phyloP scores from a whole-genome alignment of 2,329 filamentous ascomycete species.

The Xylariaceae sp. region DNA sequence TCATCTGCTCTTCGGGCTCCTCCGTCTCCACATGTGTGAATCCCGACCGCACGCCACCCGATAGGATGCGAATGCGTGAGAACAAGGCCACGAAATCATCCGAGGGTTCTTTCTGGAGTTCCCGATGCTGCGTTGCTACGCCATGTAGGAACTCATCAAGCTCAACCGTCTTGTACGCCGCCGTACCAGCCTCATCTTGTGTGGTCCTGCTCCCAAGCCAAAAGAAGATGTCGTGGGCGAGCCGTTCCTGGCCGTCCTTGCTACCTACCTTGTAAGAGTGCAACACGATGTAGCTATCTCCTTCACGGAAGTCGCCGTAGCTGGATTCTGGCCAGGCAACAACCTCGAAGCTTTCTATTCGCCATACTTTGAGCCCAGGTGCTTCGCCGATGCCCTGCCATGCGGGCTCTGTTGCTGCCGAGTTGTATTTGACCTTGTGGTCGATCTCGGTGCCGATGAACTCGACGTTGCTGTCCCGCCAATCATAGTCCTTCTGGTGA shows the following conservation, averaged over 20 bases:
- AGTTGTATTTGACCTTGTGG: slow-evolving; percentile 66
- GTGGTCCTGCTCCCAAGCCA: slow-evolving; percentile 65
- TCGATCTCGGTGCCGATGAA: slow-evolving; percentile 63
- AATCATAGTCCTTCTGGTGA: slow-evolving; percentile 62
- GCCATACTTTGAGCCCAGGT: slow-evolving; percentile 61
- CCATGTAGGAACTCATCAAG: slow-evolving; percentile 65
- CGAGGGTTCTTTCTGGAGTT: slow-evolving; percentile 58
- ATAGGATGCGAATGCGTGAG: slow-evolving; percentile 56
- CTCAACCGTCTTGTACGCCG: slow-evolving; percentile 70
- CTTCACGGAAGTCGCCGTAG: slow-evolving; percentile 62
- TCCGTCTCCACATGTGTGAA: slow-evolving; percentile 60
- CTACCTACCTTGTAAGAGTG: slow-evolving; percentile 55
- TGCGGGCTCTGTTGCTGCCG: slow-evolving; percentile 62
- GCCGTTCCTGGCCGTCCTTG: slow-evolving; percentile 40
- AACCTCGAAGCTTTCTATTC: slow-evolving; percentile 66
- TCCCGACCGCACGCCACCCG: slow-evolving; percentile 60
- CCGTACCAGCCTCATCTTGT: slow-evolving; percentile 66
- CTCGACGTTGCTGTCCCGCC: slow-evolving; percentile 67
- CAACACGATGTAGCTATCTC: slow-evolving; percentile 67
- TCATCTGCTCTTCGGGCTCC: slow-evolving; percentile 41
- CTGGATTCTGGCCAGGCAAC: slow-evolving; percentile 56
- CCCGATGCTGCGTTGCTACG: slow-evolving; percentile 61
- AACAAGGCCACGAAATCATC: slow-evolving; percentile 61
- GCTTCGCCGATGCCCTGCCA: slow-evolving; percentile 60
- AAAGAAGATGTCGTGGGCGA: slow-evolving; percentile 67